Conservation (phyloP, 225 moss, liverwort and hornwort genomes). For the Bryum argenteum region DNA sequence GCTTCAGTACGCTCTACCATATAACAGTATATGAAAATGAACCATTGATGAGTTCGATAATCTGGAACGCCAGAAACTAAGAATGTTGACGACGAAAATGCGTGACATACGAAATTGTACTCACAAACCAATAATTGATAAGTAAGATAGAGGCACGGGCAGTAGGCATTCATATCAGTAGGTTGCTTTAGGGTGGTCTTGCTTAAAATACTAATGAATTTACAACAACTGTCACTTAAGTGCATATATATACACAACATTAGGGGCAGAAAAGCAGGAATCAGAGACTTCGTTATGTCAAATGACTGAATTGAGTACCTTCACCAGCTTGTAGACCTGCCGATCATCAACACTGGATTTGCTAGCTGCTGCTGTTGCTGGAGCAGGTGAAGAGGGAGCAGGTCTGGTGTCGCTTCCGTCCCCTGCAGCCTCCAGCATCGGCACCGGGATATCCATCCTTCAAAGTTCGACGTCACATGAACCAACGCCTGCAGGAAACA, state of each 20-base stretch:
- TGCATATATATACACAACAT: too few species aligned
- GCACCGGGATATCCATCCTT: conserved; percentile 40
- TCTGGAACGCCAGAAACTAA: conserved; percentile 8
- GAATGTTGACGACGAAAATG: background rate
- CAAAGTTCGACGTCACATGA: conserved; percentile 44
- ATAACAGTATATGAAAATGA: background rate
- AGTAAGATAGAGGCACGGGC: background rate
- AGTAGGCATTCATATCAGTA: too few species aligned
- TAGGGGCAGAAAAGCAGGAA: too few species aligned
- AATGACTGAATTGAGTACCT: conserved; percentile 56
- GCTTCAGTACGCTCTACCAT: background rate
- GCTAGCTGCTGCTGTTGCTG: conserved; percentile 26
- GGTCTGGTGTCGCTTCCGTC: conserved; percentile 45
- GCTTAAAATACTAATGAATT: too few species aligned
- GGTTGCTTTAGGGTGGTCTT: too few species aligned
- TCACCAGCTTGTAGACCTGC: conserved; percentile 74
- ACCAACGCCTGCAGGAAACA: conserved; percentile 41
- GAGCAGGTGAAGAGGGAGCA: conserved; percentile 33
- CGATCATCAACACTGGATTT: conserved; percentile 60
- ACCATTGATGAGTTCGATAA: conserved; percentile 10
- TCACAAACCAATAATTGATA: background rate
- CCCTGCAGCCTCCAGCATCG: conserved; percentile 63
- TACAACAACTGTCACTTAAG: conserved; percentile 12
- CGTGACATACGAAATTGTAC: background rate
- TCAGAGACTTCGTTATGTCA: too few species aligned